Base-by-base conservation (phyloP, 2,329 filamentous ascomycete genomes). In the Hawksworthiomyces lignivorus region DNA sequence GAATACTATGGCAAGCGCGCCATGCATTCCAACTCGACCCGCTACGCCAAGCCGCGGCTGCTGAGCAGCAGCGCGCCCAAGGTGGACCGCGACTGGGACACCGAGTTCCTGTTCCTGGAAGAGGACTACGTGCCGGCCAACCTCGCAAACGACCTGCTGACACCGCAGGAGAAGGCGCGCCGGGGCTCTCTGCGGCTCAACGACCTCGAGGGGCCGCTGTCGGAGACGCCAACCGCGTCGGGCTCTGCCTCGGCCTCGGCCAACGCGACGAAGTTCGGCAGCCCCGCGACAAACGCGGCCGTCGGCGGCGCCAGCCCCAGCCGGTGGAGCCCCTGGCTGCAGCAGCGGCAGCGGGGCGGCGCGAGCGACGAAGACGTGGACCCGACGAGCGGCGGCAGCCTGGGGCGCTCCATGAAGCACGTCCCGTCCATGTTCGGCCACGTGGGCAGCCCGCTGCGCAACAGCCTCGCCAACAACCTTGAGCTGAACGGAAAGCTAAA, bases 121-220 rank as follows among this genome's bases (percentile, higher is more conserved):
- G 89, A 94, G 55, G 88, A 94, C 55, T 86, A 92, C 54, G 71
- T 97, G 9, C 92, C 90, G 0, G 84, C 76, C 47, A 74, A 78
- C 44, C 63, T 82, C 27, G 77, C 61, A 7, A 62, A 80, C 52
- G 79, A 83, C 46, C 66, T 84, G 12, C 61, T 84, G 50, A 84
- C 80, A 4, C 77, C 79, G 1, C 75, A 77, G 12, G 80, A 84
- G 55, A 82, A 82, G 57, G 80, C 77, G 10, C 68, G 80, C 10
- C 65, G 80, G 36, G 77, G 78, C 11, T 82, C 79, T 2, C 62
- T 73, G 47, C 68, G 72, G 38, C 70, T 65, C 39, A 57, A 58
- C n/a, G 75, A 78, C n/a, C 18, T n/a, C 7, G 32, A 50, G 22
- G 34, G 12, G 18, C 24, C 27, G 41, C 26, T 32, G 18, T 40